Evolutionary conservation across 805 yeast species (phyloP), one percentile per base, ranked within the genome.

Genomic region (Candida xiaguanensis): DNA sequence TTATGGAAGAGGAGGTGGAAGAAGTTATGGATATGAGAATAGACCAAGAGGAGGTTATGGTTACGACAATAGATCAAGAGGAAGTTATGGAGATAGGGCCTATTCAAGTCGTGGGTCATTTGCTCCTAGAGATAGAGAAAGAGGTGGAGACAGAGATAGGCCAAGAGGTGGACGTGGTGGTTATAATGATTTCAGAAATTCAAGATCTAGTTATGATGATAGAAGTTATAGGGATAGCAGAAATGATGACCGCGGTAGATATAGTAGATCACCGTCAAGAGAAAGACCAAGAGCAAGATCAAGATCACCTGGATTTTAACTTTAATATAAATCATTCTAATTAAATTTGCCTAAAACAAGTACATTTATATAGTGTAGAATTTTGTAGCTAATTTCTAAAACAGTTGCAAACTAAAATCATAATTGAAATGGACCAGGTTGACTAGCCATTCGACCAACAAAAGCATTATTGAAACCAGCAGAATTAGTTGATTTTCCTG

Each of bases 261-360:
- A 40, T 25, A 38, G 43, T 15, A 45, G 46, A 42, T 42, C 48
- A 9, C 48, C 48, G 8, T 45, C 48, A 7, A 52, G 67, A 40
- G 58, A 67, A 9, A 56, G 71, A 47, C 36, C 36, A 34, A 54
- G 58, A 47, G 63, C 60, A 16, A 55, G 63, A 42, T 62, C 68
- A 34, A 56, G 69, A 49, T 65, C 72, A 16, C 70, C 72, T 36
- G 62, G 51, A 42, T 56, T 63, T 37, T 49, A 31, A n/a, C n/a
- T n/a, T n/a, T n/a, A n/a, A n/a, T n/a, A n/a, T n/a, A n/a, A n/a
- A n/a, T n/a, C n/a, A n/a, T n/a, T n/a, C n/a, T n/a, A n/a, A n/a
- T n/a, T n/a, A n/a, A n/a, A n/a, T n/a, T n/a, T n/a, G n/a, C n/a
- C n/a, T n/a, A n/a, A n/a, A n/a, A n/a, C n/a, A n/a, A n/a, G n/a